Conservation (phyloP, 306 rosid genomes). For the Citrullus mucosospermus region DNA sequence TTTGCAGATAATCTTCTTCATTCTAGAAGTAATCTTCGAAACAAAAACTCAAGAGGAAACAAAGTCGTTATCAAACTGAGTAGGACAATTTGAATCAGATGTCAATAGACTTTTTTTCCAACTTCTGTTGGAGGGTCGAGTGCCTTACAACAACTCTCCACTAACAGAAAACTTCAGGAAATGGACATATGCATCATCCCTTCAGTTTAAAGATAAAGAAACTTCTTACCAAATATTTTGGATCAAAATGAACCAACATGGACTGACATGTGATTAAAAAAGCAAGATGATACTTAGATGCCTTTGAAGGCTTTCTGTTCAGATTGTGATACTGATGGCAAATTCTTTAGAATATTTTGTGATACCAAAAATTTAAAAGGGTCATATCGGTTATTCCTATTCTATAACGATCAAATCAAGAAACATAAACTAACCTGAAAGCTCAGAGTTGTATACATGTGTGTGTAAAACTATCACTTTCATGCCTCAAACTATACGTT, state of each 20-base stretch:
- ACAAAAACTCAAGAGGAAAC: background rate
- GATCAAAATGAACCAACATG: background rate
- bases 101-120: background rate
- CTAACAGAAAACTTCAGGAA: background rate
- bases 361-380: background rate
- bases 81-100: background rate
- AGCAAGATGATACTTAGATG: background rate
- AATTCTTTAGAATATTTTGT: background rate
- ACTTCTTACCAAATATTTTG: background rate
- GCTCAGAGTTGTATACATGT: background rate
- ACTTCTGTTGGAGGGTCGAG: background rate
- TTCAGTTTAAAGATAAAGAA: slow-evolving; percentile 2
- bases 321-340: background rate
- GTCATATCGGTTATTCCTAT: background rate
- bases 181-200: background rate
- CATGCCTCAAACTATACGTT: background rate
- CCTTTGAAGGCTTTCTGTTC: background rate
- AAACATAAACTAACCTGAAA: background rate
- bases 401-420: background rate
- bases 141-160: background rate
- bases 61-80: background rate
- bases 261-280: background rate
- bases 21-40: background rate
- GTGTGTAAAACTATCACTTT: background rate
- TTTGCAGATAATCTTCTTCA: background rate